These are phyloP conservation scores for Mortierella sp. DNA, from an alignment of 371 early-diverging fungal genomes.

Conservation along the genomic window DNA sequence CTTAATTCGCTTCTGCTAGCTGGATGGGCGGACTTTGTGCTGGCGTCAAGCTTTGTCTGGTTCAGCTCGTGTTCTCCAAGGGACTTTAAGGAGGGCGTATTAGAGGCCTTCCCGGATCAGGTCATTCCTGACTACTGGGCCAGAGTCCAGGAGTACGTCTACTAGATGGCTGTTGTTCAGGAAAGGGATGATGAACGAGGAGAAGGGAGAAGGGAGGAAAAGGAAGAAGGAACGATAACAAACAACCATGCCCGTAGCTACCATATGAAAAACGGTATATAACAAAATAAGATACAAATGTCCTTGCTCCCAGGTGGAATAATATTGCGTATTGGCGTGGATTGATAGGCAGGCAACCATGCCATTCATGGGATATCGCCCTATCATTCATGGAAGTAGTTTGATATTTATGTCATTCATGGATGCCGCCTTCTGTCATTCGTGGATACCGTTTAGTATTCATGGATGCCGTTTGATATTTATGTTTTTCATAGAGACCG, in stretches of 20 bases:
- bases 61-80: slow-evolving; percentile 48
- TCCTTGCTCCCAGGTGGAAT: neutral
- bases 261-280: neutral
- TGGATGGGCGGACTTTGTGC: slow-evolving; percentile 51
- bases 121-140: slow-evolving; percentile 46
- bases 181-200: neutral
- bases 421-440: no score
- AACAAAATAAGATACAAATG: neutral
- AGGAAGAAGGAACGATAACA: neutral
- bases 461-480: no score
- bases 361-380: no score
- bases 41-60: slow-evolving; percentile 47
- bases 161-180: neutral
- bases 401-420: no score
- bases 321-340: neutral
- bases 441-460: no score
- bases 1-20: slow-evolving; percentile 10
- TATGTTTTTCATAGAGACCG: no score
- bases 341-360: neutral
- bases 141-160: slow-evolving; percentile 40
- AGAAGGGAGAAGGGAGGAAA: neutral
- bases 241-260: no score
- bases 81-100: slow-evolving; percentile 47
- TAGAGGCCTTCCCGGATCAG: slow-evolving; percentile 48
- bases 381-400: no score